Evolutionary conservation across 2,329 filamentous ascomycete species (phyloP).

Genomic region (Periconia sp.): DNA sequence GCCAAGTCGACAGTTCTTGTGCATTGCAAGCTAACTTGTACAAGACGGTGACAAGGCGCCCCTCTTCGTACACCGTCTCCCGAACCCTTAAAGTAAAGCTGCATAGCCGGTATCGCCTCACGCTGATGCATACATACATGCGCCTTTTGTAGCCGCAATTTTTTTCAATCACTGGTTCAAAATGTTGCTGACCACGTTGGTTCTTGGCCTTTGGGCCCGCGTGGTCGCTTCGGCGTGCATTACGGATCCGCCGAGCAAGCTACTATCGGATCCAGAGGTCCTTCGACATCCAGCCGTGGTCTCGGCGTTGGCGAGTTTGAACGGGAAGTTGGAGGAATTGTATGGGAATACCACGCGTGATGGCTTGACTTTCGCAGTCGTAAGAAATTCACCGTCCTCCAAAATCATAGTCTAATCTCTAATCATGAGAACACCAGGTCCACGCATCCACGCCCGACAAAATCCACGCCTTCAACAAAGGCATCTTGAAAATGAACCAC

Average conservation of each 20-base stretch:
- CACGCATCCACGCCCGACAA: slow-evolving; percentile 24
- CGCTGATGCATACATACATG: too few relatives aligned
- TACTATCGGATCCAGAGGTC: slow-evolving; percentile 19
- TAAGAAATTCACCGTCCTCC: slow-evolving; percentile 12
- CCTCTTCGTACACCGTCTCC: neutral
- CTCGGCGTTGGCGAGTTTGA: slow-evolving; percentile 25
- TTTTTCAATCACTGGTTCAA: neutral
- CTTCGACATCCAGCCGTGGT: slow-evolving; percentile 24
- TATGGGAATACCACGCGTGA: slow-evolving; percentile 27
- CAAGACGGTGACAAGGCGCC: too few relatives aligned
- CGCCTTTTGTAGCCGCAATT: neutral
- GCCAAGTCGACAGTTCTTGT: neutral
- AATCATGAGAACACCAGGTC: slow-evolving; percentile 13
- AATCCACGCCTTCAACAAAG: slow-evolving; percentile 30
- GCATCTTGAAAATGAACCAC: slow-evolving; percentile 34
- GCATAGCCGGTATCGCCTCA: neutral
- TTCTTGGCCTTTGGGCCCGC: neutral
- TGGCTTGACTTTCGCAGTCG: slow-evolving; percentile 33
- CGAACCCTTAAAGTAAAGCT: neutral
- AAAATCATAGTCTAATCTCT: neutral
- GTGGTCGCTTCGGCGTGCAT: slow-evolving; percentile 16
- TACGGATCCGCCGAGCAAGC: slow-evolving; percentile 23
- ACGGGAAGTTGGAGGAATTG: slow-evolving; percentile 16
- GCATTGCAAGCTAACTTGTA: neutral
- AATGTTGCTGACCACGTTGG: neutral